phyloP scores from a whole-genome alignment of 2,329 filamentous ascomycete genomes.

The Drechmeria coniospora region DNA sequence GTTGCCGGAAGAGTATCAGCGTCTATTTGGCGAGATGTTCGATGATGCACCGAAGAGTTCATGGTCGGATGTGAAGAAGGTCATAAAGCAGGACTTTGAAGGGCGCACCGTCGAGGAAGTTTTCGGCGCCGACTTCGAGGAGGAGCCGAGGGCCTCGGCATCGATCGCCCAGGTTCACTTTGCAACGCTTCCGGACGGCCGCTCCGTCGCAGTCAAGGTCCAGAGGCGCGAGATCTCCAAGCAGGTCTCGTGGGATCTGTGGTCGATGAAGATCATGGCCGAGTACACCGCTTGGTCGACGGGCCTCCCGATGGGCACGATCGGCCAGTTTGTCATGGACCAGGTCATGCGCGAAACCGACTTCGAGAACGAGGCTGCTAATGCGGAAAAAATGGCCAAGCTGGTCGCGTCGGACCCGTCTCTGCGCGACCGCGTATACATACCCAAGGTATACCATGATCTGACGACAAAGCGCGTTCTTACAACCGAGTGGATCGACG shows the following conservation, averaged over 20 bases:
- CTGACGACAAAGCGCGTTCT: conserved; percentile 45
- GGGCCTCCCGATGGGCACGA: conserved; percentile 47
- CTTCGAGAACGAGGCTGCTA: conserved; percentile 50
- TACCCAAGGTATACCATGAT: conserved; percentile 48
- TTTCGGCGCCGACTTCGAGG: conserved; percentile 26
- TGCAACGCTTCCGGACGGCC: conserved; percentile 43
- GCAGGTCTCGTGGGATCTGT: conserved; percentile 53
- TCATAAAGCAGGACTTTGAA: conserved; percentile 47
- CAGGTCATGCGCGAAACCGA: conserved; percentile 51
- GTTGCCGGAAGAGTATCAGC: conserved; percentile 50
- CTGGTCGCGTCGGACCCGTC: conserved; percentile 40
- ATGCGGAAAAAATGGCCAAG: conserved; percentile 43
- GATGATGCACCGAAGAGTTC: conserved; percentile 55
- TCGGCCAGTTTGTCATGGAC: conserved; percentile 52
- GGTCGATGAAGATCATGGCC: conserved; percentile 43
- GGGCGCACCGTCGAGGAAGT: conserved; percentile 40
- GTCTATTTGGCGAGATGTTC: conserved; percentile 55
- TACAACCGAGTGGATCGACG: conserved; percentile 59
- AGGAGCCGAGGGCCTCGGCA: conserved; percentile 30
- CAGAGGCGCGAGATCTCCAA: conserved; percentile 52
- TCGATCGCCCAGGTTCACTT: conserved; percentile 58
- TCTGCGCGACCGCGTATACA: conserved; percentile 45
- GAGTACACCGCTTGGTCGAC: conserved; percentile 21
- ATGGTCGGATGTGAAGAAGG: conserved; percentile 47
- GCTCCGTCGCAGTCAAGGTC: conserved; percentile 51